Conservation (phyloP, 2,329 filamentous ascomycete species). For the Colletotrichum lini region DNA sequence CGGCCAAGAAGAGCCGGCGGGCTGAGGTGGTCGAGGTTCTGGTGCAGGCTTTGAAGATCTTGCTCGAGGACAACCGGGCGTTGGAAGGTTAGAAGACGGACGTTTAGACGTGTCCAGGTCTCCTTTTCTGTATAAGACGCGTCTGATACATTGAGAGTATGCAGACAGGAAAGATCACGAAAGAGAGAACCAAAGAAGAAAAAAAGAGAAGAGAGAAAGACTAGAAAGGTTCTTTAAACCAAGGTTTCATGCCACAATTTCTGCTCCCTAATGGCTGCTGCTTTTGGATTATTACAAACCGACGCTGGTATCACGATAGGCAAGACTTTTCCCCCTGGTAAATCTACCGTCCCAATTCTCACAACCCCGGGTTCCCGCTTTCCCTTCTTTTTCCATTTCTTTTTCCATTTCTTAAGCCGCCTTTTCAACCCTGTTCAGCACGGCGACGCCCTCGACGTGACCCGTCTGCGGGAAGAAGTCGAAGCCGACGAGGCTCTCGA, state of each 20-base stretch:
- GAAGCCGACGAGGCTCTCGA: slow-evolving; percentile 93
- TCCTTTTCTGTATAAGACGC: slow-evolving; percentile 18
- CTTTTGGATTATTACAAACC: slow-evolving; percentile 7
- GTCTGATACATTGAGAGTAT: slow-evolving; percentile 28
- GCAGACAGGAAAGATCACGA: slow-evolving; percentile 20
- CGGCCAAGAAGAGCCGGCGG: slow-evolving; percentile 77
- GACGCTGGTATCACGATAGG: slow-evolving; percentile 31
- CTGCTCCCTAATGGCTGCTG: not conserved
- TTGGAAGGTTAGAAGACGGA: slow-evolving; percentile 26
- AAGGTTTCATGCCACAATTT: not conserved
- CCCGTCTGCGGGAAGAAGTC: slow-evolving; percentile 96
- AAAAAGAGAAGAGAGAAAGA: not conserved
- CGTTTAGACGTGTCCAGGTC: not conserved
- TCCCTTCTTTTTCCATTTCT: not conserved
- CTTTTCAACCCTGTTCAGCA: slow-evolving; percentile 71
- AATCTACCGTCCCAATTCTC: no score
- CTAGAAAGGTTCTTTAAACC: slow-evolving; percentile 3
- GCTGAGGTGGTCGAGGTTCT: slow-evolving; percentile 79
- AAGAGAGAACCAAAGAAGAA: not conserved
- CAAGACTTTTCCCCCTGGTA: no score
- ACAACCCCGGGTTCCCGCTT: not conserved
- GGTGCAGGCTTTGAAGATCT: slow-evolving; percentile 79
- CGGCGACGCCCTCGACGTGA: slow-evolving; percentile 78
- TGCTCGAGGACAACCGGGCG: slow-evolving; percentile 61
- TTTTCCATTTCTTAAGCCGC: not conserved